Evolutionary conservation across 129 eudicot genomes (phyloP).

Genomic region (Flaveria sonorensis): DNA sequence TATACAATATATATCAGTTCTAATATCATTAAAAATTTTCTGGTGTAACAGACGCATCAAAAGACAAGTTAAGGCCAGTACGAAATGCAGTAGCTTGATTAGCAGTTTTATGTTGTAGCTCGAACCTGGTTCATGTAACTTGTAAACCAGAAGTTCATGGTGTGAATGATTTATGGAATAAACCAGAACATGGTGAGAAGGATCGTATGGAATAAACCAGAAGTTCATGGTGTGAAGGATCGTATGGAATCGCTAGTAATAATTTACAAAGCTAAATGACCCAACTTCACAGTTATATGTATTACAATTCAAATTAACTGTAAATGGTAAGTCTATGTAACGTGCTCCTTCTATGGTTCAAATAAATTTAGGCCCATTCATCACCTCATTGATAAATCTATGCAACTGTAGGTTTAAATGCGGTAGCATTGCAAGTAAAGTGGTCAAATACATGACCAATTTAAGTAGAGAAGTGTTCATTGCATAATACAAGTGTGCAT

Average conservation of each 20-base stretch:
- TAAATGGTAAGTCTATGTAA: conserved; percentile 7
- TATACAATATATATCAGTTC: neutral
- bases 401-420: neutral
- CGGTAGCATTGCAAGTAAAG: too few relatives aligned
- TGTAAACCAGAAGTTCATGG: neutral
- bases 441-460: too few relatives aligned
- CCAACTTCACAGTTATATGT: conserved; percentile 4
- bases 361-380: neutral
- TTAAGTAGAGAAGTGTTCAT: too few relatives aligned
- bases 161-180: conserved; percentile 13
- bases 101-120: neutral
- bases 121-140: neutral
- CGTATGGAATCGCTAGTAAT: neutral
- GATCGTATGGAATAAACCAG: neutral
- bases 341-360: neutral
- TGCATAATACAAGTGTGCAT: too few relatives aligned
- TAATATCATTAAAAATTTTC: neutral
- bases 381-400: neutral
- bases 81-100: conserved; percentile 24
- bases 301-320: neutral
- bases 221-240: conserved; percentile 7
- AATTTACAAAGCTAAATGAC: conserved; percentile 13
- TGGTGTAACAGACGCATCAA: conserved; percentile 26
- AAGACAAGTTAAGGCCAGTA: neutral
- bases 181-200: neutral